Conservation (phyloP, 495 filamentous ascomycete species). For the Usnea hakonensis region DNA sequence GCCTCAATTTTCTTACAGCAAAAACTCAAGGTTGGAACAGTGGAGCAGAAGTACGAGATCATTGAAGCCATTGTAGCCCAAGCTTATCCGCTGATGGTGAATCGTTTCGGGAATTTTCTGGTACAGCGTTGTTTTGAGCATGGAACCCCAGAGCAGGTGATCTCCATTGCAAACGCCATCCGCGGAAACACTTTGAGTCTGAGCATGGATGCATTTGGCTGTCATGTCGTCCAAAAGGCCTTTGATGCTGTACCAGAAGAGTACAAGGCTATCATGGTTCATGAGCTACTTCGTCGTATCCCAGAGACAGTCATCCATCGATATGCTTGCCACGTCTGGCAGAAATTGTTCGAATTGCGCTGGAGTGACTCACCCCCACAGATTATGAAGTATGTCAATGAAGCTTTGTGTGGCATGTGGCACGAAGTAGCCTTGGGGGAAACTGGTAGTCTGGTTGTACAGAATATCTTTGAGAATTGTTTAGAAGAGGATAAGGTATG, state of each 20-base stretch:
- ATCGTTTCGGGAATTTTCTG: slow-evolving; percentile 92
- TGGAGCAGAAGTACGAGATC: slow-evolving; percentile 94
- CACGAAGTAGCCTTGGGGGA: slow-evolving; percentile 95
- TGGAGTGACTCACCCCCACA: slow-evolving; percentile 93
- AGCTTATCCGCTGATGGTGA: slow-evolving; percentile 94
- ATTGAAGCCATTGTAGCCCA: slow-evolving; percentile 93
- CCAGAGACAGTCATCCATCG: slow-evolving; percentile 97
- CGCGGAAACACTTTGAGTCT: slow-evolving; percentile 88
- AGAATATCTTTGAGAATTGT: slow-evolving; percentile 99
- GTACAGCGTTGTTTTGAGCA: slow-evolving; percentile 99
- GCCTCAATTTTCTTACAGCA: slow-evolving; percentile 98
- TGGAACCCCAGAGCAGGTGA: slow-evolving; percentile 87
- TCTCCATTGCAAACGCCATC: slow-evolving; percentile 91
- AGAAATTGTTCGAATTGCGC: slow-evolving; percentile 97
- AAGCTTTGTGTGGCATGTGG: slow-evolving; percentile 94
- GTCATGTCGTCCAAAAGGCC: slow-evolving; percentile 96
- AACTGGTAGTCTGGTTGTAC: slow-evolving; percentile 93
- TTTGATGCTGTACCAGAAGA: slow-evolving; percentile 96
- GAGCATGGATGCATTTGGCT: slow-evolving; percentile 97
- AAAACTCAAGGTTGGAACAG: slow-evolving; percentile 93
- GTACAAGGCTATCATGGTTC: slow-evolving; percentile 96
- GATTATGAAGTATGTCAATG: slow-evolving; percentile 98
- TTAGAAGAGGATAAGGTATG: slow-evolving; percentile 95
- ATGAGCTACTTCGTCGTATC: slow-evolving; percentile 88
- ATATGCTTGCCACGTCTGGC: slow-evolving; percentile 98